Evolutionary conservation across 2,329 filamentous ascomycete genomes (phyloP).

Genomic region (Paecilomyces variotii): DNA sequence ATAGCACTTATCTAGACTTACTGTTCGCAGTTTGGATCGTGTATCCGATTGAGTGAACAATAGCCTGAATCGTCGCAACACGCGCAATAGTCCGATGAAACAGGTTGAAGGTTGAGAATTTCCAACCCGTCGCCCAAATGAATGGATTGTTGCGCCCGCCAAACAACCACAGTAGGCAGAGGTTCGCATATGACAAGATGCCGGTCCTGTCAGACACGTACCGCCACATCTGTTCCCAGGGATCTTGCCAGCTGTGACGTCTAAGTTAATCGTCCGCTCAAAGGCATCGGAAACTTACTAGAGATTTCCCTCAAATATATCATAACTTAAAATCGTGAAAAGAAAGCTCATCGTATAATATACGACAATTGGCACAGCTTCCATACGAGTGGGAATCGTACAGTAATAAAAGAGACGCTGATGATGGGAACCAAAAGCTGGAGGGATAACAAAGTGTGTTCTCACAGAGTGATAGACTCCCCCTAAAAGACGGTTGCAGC

Average conservation of each 20-base stretch:
- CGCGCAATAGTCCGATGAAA: conserved; percentile 62
- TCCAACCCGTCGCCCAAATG: conserved; percentile 61
- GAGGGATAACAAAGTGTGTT: conserved; percentile 35
- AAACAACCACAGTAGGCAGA: conserved; percentile 60
- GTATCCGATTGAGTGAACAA: conserved; percentile 57
- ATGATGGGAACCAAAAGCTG: conserved; percentile 35
- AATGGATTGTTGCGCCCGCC: conserved; percentile 59
- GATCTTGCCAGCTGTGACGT: conserved; percentile 7
- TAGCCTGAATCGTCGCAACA: conserved; percentile 53
- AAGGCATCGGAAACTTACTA: conserved; percentile 30
- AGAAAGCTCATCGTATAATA: conserved; percentile 40
- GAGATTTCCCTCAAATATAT: conserved; percentile 39
- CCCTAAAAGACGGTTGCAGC: conserved; percentile 1
- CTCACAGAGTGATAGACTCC: conserved; percentile 23
- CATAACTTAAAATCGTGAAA: conserved; percentile 39
- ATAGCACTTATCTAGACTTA: neutral
- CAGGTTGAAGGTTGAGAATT: conserved; percentile 57
- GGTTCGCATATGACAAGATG: conserved; percentile 55
- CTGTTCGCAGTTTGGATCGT: conserved; percentile 29
- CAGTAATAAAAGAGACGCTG: conserved; percentile 35
- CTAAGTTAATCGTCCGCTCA: neutral
- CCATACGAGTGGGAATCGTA: conserved; percentile 42
- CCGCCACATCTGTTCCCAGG: conserved; percentile 36
- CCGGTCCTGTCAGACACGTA: conserved; percentile 58
- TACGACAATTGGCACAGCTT: conserved; percentile 35